A percentile compares a stretch with the other conserved stretches of the same genome.
Evolutionary conservation across 164 flowering plant species (phyloP).

Genomic region (Sextonia rubra): DNA sequence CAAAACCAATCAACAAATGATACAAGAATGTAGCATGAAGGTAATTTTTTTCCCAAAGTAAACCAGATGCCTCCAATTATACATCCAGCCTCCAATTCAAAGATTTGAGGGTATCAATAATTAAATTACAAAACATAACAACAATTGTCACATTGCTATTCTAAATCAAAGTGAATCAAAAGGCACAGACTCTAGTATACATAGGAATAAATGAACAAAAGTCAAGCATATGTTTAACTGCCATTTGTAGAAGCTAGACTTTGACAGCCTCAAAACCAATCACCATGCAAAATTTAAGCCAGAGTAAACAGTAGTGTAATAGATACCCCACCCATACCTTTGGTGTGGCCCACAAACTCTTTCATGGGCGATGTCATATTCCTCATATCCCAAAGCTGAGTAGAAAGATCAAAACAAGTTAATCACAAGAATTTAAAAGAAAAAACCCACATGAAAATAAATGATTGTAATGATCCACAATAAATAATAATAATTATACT

Average conservation of each 20-base stretch:
- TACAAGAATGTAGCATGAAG: too few relatives aligned
- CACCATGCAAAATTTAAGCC: neutral
- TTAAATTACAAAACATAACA: neutral
- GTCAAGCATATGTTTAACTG: neutral
- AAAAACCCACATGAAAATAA: neutral
- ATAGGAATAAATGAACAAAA: neutral
- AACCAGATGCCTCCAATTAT: too few relatives aligned
- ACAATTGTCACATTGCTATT: neutral
- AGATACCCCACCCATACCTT: constrained; percentile 42
- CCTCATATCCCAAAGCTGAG: constrained; percentile 97
- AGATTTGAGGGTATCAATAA: too few relatives aligned
- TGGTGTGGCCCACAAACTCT: constrained; percentile 91
- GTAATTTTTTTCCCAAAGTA: too few relatives aligned
- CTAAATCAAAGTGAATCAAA: neutral
- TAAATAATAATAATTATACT: constrained; percentile 34
- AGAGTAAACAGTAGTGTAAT: neutral
- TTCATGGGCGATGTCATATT: constrained; percentile 70
- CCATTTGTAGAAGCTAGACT: neutral
- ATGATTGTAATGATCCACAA: neutral
- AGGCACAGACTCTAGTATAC: neutral
- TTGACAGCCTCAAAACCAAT: neutral
- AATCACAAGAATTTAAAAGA: neutral
- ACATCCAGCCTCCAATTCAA: too few relatives aligned
- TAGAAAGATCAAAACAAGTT: neutral
- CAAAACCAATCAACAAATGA: too few relatives aligned